Conservation (phyloP, 768 basidiomycete genomes). For the Pleurotus citrinopileatus region DNA sequence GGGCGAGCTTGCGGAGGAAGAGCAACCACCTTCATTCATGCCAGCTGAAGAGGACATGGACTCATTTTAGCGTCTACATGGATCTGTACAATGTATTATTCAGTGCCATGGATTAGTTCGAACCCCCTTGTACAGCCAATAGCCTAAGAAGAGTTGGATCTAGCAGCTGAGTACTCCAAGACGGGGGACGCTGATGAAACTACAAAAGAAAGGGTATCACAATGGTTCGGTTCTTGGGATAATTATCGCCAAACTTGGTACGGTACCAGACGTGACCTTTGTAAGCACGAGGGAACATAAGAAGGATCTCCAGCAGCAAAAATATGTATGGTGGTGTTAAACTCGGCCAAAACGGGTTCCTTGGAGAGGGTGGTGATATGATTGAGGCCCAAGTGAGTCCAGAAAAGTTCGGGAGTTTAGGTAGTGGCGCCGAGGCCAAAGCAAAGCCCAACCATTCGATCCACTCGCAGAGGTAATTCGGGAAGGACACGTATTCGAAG, state of each 20-base stretch:
- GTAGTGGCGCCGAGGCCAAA: constrained; percentile 62
- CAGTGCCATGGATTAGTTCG: too few species aligned
- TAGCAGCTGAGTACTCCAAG: too few species aligned
- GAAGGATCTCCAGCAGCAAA: constrained; percentile 61
- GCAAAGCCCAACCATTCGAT: constrained; percentile 90
- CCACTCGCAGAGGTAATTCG: constrained; percentile 96
- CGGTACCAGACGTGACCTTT: constrained; percentile 88
- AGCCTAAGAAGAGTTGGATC: too few species aligned
- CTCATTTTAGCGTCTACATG: neutral
- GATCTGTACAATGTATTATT: neutral
- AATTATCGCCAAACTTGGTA: constrained; percentile 65
- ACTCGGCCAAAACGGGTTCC: constrained; percentile 34
- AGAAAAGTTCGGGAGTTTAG: constrained; percentile 20
- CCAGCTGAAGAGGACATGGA: neutral
- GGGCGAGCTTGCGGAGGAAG: neutral
- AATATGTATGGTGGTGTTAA: constrained; percentile 81
- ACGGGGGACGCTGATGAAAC: too few species aligned
- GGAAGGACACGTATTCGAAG: constrained; percentile 80
- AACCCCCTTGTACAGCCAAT: too few species aligned
- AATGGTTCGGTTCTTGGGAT: constrained; percentile 72
- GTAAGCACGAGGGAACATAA: constrained; percentile 82
- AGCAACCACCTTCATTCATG: neutral
- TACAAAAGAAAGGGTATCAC: constrained; percentile 80
- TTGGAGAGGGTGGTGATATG: constrained; percentile 27
- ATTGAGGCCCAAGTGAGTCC: constrained; percentile 14